Evolutionary conservation across 2,329 filamentous ascomycete species (phyloP), one percentile per base, ranked within the genome.

Genomic region (Cladorrhinum sp.): DNA sequence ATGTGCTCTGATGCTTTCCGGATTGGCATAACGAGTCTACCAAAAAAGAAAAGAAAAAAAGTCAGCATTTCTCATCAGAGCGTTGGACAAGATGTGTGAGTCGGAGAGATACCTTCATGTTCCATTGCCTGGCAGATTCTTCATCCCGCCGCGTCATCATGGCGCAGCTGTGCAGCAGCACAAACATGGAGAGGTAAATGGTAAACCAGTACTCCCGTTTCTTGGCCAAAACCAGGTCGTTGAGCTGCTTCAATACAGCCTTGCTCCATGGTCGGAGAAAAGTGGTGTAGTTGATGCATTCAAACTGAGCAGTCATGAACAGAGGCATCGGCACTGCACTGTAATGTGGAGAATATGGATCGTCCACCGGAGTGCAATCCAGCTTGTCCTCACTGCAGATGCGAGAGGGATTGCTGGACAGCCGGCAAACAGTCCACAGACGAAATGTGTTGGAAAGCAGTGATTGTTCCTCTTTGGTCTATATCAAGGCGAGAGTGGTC

Each of bases 141-240:
- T 55, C 61, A 20, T 68, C 67, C 8, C 67, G 53, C 12, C 58
- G 52, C 10, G 67, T 66, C n/a, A 66, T 55, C 64, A 69, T 64
- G 2, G 66, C 53, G 48, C 67, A 69, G 63, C 66, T 68, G 56
- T 69, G 67, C 20, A 69, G 52, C 23, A 69, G 56, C 9, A 69
- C 61, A 57, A 69, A 69, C 60, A 68, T 63, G n/a, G 62, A 26
- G 2, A 65, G 59, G 52, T 69, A 69, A 12, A 68, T 67, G 26
- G 65, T 67, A 8, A 69, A 59, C 67, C 66, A 69, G 55, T 68
- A 67, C 26, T 65, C 56, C 12, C 63, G 39, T 57, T 65, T 66
- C 36, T 68, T 69, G 12, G 62, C 60, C 21, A 60, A 54, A 0
- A 69, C 62, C 42, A 68, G 49, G 21, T 67, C 60, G 33, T 67